Conservation (phyloP, 805 yeast species). For the Scheffersomyces coipomensis region DNA sequence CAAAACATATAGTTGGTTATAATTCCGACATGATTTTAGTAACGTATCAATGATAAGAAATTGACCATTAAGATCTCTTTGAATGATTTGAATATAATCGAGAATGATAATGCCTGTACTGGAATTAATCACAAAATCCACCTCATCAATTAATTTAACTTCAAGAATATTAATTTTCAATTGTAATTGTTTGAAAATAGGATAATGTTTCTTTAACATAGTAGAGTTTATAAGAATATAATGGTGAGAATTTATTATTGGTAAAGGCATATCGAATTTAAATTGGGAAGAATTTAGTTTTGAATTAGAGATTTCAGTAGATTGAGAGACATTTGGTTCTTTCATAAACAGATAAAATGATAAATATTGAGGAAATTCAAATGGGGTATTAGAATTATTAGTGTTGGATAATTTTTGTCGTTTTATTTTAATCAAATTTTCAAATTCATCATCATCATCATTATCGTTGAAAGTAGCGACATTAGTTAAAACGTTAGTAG, state of each 20-base stretch:
- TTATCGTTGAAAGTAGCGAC: slow-evolving; percentile 2
- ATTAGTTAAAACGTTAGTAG: not conserved
- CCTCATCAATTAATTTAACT: not conserved
- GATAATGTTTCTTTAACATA: not conserved
- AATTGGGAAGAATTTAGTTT: not conserved
- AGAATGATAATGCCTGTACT: slow-evolving; percentile 2
- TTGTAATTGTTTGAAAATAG: not conserved
- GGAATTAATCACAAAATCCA: slow-evolving; percentile 3
- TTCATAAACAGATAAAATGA: not conserved
- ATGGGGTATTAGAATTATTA: not conserved
- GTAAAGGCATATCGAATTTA: not conserved
- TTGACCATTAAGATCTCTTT: not conserved
- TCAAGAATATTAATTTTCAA: not conserved
- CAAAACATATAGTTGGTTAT: slow-evolving; percentile 1
- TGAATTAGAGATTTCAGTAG: not conserved
- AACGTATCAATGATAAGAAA: slow-evolving; percentile 1
- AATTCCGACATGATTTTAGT: not conserved
- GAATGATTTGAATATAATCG: slow-evolving; percentile 2
- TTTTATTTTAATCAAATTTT: not conserved
- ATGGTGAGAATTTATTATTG: not conserved
- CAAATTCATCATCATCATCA: slow-evolving; percentile 2
- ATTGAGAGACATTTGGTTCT: not conserved
- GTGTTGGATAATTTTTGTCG: not conserved
- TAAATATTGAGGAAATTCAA: not conserved
- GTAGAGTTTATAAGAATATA: not conserved